Percentiles rank a stretch among this genome's conserved stretches.
Conservation (phyloP, 768 basidiomycete genomes). For the Melanogaster broomeanus region DNA sequence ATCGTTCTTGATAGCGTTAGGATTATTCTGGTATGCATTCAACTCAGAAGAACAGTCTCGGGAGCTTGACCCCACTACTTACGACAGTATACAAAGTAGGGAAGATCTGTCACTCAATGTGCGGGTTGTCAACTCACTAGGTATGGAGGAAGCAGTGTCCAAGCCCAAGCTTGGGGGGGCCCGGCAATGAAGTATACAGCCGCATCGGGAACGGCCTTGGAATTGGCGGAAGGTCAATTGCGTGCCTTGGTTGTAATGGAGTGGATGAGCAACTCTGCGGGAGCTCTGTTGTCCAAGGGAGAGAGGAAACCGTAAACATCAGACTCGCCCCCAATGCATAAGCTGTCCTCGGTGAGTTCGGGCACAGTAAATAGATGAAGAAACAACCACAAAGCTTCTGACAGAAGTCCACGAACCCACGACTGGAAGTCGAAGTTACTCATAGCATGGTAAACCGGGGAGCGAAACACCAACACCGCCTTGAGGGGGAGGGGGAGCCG, state of each 20-base stretch:
- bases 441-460: slow-evolving; percentile 37
- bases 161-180: slow-evolving; percentile 60
- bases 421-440: slow-evolving; percentile 55
- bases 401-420: slow-evolving; percentile 60
- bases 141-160: slow-evolving; percentile 59
- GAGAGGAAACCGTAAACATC: slow-evolving; percentile 67
- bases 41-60: neutral
- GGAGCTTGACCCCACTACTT: slow-evolving; percentile 16
- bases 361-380: neutral
- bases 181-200: slow-evolving; percentile 56
- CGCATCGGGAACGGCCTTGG: slow-evolving; percentile 61
- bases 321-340: slow-evolving; percentile 56
- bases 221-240: slow-evolving; percentile 68
- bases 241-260: slow-evolving; percentile 62
- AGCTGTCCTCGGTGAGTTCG: slow-evolving; percentile 24
- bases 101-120: slow-evolving; percentile 56
- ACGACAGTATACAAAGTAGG: slow-evolving; percentile 52
- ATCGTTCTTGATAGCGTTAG: slow-evolving; percentile 21
- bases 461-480: slow-evolving; percentile 27
- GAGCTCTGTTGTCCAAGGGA: slow-evolving; percentile 57
- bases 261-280: slow-evolving; percentile 54
- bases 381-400: slow-evolving; percentile 40
- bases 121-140: slow-evolving; percentile 52
- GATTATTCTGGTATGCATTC: slow-evolving; percentile 31
- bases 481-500: slow-evolving; percentile 7